Conservation (phyloP, 257 asterid species). For the Asclepias syriaca region DNA sequence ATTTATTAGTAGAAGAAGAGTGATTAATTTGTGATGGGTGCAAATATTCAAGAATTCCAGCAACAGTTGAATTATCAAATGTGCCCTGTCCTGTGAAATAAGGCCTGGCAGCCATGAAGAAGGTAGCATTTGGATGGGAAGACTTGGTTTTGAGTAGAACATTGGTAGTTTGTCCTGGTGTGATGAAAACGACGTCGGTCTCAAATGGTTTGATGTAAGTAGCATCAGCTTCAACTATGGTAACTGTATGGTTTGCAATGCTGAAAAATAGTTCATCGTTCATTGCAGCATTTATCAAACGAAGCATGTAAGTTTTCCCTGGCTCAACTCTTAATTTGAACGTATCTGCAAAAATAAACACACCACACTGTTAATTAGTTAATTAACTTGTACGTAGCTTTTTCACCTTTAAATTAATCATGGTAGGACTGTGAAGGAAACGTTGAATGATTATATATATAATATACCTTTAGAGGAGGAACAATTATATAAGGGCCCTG, state of each 20-base stretch:
- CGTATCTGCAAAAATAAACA: constrained; percentile 8
- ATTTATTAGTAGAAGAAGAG: constrained; percentile 9
- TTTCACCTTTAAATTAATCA: not conserved
- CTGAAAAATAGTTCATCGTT: constrained; percentile 62
- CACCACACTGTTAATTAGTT: no score
- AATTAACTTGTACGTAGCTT: not conserved
- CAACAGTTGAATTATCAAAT: constrained; percentile 59
- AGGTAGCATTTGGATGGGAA: constrained; percentile 40
- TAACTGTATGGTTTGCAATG: constrained; percentile 59
- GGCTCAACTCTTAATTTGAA: constrained; percentile 9
- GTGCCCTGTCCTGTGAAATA: constrained; percentile 58
- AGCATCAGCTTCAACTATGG: constrained; percentile 62
- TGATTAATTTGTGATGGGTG: constrained; percentile 9
- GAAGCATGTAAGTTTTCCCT: constrained; percentile 51
- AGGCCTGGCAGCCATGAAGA: constrained; percentile 60
- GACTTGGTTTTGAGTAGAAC: constrained; percentile 56
- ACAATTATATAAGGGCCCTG: constrained; percentile 65
- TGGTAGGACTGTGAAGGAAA: not conserved
- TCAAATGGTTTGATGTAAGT: constrained; percentile 51
- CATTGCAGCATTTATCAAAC: constrained; percentile 65
- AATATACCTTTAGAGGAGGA: constrained; percentile 54
- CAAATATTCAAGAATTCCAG: constrained; percentile 55
- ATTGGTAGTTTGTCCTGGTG: constrained; percentile 69
- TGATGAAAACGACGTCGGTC: constrained; percentile 35
- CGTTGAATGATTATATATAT: constrained; percentile 1